Base-by-base conservation (phyloP, 768 basidiomycete species). In the Hypsizygus marmoreus region DNA sequence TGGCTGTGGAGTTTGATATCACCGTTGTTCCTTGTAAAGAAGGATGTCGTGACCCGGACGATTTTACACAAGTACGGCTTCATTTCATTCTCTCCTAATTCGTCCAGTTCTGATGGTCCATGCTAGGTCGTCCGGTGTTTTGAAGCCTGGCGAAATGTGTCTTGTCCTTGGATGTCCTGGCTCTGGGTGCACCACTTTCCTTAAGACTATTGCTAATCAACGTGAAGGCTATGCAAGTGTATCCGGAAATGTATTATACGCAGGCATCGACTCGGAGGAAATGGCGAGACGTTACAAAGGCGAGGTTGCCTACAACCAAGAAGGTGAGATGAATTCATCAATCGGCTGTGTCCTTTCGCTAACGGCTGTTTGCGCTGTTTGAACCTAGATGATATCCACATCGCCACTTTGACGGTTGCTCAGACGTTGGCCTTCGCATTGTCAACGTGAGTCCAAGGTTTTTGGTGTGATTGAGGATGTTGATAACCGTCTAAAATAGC, bases 81-180 rank as follows among this genome's bases (percentile, higher is more conserved):
- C 42, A 30, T 24, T 31, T 23, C 23, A 10, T 35, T n/a, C n/a
- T n/a, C n/a, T n/a, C n/a, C n/a, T 29, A 4, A 17, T n/a, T 23
- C 4, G 33, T n/a, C n/a, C n/a, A 32, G 12, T 35, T n/a, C 42
- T 56, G 13, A 44, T 22, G 19, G 7, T 0, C 40, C 26, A 25
- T 23, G 29, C n/a, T 45, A 82, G 83, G 50, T 77, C 78, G 16
- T 82, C 81, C 5, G 91, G 89, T 31, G 70, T 83, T 13, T 65
- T 91, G 30, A 83, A 86, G 51, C 80, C 88, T 0, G 84, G 90
- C 13, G 86, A 94, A 72, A 93, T 94, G 91, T 85, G 89, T 58
- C 76, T 92, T 5, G 89, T 88, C 16, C 72, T 89, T 10, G 91
- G 91, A 14, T 84, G 88, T 43, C 91, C 91, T 4, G 88, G 86